Evolutionary conservation across 306 rosid species (phyloP), one percentile per base, ranked within the genome.

Genomic region (Echinosophora koreensis): DNA sequence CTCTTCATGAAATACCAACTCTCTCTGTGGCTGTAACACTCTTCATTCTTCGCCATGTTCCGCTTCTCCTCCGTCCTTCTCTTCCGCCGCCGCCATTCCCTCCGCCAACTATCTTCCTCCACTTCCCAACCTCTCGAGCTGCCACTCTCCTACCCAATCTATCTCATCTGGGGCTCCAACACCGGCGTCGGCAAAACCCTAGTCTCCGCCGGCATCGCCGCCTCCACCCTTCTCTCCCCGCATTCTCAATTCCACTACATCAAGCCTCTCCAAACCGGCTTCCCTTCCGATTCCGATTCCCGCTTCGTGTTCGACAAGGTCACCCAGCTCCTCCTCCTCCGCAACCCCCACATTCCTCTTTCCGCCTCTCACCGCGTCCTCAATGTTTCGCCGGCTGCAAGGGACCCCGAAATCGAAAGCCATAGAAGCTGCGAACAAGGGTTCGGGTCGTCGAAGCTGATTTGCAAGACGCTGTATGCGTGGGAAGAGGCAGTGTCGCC

Each of bases 181-280:
- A 95, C 98, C 73, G 88, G 87, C 46, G 88, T 95, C 22, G 98
- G 98, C 32, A 95, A 95, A 88, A 89, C 98, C 87, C 93, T 95
- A 30, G 92, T 95, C 76, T 95, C 98, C 80, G 54, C 97, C 22
- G 98, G 98, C 77, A 65, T 95, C 69, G 97, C 97, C 13, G 85
- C 93, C 60, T 84, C 93, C 7, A 85, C 65, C 15, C 84, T 92
- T 47, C 88, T 88, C 55, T 81, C 86, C 17, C 64, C 81, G n/a
- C 30, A 83, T 15, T 17, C 84, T 68, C 71, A 82, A 14, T 88
- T 92, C 82, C 93, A 88, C 77, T 95, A 88, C 88, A 82, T 95
- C 71, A 95, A 95, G 83, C 98, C 98, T 60, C 44, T 95, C 34
- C 98, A 92, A 51, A 95, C 97, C 17, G 97, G 98, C 71, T 95